Evolutionary conservation across 2,329 filamentous ascomycete genomes (phyloP).

Genomic region (Thelonectria rubi): DNA sequence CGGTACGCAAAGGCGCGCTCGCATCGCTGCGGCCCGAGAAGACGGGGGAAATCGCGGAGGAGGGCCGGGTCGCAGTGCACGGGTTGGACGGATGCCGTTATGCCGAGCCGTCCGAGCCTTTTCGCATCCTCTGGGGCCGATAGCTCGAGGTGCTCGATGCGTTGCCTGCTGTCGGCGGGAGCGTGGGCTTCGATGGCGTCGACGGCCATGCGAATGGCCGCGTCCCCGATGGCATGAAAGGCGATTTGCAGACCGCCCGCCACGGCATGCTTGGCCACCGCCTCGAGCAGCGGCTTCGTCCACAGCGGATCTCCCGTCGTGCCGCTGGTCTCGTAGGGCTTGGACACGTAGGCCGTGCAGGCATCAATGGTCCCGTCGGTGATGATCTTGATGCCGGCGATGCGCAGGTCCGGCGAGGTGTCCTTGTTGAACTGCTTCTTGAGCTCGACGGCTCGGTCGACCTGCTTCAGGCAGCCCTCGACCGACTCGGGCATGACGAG

Average conservation of each 20-base stretch:
- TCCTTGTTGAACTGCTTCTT: conserved; percentile 45
- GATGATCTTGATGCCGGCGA: conserved; percentile 70
- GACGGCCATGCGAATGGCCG: conserved; percentile 20
- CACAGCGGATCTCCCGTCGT: conserved; percentile 7
- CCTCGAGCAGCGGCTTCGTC: conserved; percentile 10
- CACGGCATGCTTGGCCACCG: conserved; percentile 10
- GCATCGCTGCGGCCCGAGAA: conserved; percentile 62
- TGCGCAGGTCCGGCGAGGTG: conserved; percentile 49
- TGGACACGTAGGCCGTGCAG: conserved; percentile 65
- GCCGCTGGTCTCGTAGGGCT: conserved; percentile 58
- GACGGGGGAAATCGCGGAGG: conserved; percentile 29
- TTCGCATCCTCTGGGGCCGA: conserved; percentile 19
- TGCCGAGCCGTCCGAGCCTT: conserved; percentile 17
- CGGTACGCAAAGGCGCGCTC: conserved; percentile 67
- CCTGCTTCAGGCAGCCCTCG: conserved; percentile 48
- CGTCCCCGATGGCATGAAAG: conserved; percentile 38
- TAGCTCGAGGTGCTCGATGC: conserved; percentile 22
- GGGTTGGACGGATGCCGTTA: conserved; percentile 21
- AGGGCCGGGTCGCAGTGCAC: conserved; percentile 20
- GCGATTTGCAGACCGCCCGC: conserved; percentile 16
- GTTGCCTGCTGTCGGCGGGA: conserved; percentile 11
- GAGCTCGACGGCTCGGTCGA: conserved; percentile 51
- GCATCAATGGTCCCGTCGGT: conserved; percentile 70
- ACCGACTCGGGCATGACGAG: conserved; percentile 50
- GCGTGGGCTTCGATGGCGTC: conserved; percentile 15